phyloP scores from a whole-genome alignment of 257 asterid genomes.

The Lavandula angustifolia region DNA sequence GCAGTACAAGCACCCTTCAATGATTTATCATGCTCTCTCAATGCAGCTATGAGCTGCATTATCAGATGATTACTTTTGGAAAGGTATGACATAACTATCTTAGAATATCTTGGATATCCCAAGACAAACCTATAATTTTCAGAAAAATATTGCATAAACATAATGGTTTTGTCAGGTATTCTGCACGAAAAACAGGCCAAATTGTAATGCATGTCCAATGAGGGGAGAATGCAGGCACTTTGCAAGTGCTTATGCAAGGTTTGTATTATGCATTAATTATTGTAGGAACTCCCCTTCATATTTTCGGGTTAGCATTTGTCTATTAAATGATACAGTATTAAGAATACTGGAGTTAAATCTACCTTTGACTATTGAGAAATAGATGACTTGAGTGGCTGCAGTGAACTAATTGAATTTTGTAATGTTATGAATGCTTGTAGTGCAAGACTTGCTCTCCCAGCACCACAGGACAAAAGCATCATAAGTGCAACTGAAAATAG shows the following conservation, averaged over 20 bases:
- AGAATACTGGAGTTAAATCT: slow-evolving; percentile 10
- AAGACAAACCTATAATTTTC: slow-evolving; percentile 7
- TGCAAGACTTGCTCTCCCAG: slow-evolving; percentile 92
- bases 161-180: slow-evolving; percentile 54
- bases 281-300: slow-evolving; percentile 14
- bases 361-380: slow-evolving; percentile 5
- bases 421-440: slow-evolving; percentile 51
- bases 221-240: slow-evolving; percentile 79
- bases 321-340: neutral
- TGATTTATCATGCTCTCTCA: slow-evolving; percentile 28
- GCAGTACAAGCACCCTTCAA: neutral
- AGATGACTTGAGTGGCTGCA: neutral
- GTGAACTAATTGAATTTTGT: slow-evolving; percentile 27
- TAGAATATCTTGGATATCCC: slow-evolving; percentile 10
- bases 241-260: slow-evolving; percentile 83
- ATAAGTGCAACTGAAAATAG: slow-evolving; percentile 29
- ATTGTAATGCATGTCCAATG: slow-evolving; percentile 85
- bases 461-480: slow-evolving; percentile 71
- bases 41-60: slow-evolving; percentile 79
- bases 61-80: slow-evolving; percentile 81
- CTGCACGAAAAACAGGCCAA: slow-evolving; percentile 80
- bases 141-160: slow-evolving; percentile 10
- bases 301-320: slow-evolving; percentile 4
- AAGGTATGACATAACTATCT: slow-evolving; percentile 48
- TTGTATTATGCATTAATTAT: slow-evolving; percentile 21